These are phyloP conservation scores for Solanum sitiens DNA, from an alignment of 257 asterid species.

Conservation along the genomic window DNA sequence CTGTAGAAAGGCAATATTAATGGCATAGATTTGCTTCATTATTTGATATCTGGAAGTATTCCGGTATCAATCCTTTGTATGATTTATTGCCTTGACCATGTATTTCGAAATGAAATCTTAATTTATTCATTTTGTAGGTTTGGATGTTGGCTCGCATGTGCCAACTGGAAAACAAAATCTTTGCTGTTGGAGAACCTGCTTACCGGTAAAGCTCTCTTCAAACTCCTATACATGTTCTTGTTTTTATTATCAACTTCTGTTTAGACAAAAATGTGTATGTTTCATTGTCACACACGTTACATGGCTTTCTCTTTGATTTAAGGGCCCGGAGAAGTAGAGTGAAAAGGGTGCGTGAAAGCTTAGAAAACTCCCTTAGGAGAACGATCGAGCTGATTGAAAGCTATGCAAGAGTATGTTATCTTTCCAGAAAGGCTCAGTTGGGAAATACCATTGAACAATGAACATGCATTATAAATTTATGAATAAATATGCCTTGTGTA, in stretches of 20 bases:
- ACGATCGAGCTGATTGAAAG: slow-evolving; percentile 89
- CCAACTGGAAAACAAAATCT: slow-evolving; percentile 86
- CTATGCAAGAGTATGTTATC: slow-evolving; percentile 74
- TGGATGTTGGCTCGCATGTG: slow-evolving; percentile 99
- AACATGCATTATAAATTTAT: neutral
- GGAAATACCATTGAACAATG: neutral
- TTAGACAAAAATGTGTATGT: neutral
- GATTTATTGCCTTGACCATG: neutral
- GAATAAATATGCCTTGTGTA: neutral
- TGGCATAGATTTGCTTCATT: neutral
- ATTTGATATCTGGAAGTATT: neutral
- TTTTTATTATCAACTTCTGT: neutral
- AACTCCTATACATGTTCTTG: neutral
- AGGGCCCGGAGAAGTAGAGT: slow-evolving; percentile 80
- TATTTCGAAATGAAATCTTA: no score
- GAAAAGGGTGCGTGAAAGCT: slow-evolving; percentile 66
- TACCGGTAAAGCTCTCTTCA: slow-evolving; percentile 42
- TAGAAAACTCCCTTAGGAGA: slow-evolving; percentile 66
- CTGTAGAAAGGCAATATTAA: neutral
- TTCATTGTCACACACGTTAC: neutral
- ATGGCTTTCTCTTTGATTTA: neutral
- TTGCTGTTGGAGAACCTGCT: slow-evolving; percentile 92
- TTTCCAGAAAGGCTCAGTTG: neutral
- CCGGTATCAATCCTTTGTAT: neutral
- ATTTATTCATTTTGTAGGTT: slow-evolving; percentile 24